A percentile compares a stretch with the other conserved stretches of the same genome.
Conservation (phyloP, 306 rosid genomes). For the Cicer pinnatifidum region DNA sequence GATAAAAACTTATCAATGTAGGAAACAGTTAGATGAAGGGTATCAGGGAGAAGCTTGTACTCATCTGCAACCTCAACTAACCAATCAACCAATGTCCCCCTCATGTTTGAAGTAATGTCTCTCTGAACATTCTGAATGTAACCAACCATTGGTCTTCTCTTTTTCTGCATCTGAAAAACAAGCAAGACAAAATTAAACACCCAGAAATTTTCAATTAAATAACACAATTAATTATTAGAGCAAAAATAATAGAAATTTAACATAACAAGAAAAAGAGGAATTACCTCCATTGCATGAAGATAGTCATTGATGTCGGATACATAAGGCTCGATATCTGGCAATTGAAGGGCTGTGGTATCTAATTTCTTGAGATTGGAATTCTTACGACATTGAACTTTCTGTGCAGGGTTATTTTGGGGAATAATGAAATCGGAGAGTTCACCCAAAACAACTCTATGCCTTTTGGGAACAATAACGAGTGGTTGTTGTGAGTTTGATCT, state of each 20-base stretch:
- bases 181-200: not conserved
- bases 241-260: not conserved
- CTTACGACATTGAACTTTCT: constrained; percentile 37
- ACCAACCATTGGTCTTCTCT: constrained; percentile 62
- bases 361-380: constrained; percentile 41
- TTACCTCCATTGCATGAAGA: constrained; percentile 72
- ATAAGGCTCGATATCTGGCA: not conserved
- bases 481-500: constrained; percentile 43
- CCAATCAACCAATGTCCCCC: constrained; percentile 88
- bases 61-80: constrained; percentile 86
- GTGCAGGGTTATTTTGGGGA: not conserved
- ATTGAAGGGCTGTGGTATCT: not conserved
- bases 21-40: constrained; percentile 65
- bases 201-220: not conserved
- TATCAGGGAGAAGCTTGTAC: constrained; percentile 70
- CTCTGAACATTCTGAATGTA: constrained; percentile 65
- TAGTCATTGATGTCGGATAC: constrained; percentile 47
- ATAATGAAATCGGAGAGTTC: constrained; percentile 52
- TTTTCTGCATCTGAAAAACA: constrained; percentile 21
- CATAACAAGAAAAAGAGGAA: too few relatives aligned
- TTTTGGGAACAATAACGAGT: constrained; percentile 4
- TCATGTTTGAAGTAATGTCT: constrained; percentile 63
- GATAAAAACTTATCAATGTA: constrained; percentile 76
- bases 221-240: not conserved
- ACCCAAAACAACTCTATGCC: constrained; percentile 63